A percentile compares a stretch with the other conserved stretches of the same genome.
Evolutionary conservation across 2,329 filamentous ascomycete genomes (phyloP).

Genomic region (Colletotrichum gigasporum): DNA sequence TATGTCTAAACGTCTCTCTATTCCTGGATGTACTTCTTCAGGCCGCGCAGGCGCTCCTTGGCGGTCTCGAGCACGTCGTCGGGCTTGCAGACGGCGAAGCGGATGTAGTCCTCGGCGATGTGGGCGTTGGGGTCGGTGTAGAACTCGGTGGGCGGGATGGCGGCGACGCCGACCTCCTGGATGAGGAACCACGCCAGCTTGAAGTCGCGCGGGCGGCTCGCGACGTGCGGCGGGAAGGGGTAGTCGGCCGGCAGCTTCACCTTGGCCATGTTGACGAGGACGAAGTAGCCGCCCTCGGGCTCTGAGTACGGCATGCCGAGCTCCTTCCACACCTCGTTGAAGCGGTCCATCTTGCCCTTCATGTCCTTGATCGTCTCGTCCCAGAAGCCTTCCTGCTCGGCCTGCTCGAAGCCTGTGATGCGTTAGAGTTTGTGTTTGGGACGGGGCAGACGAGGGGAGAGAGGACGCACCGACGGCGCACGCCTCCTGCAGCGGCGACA

Average conservation of each 20-base stretch:
- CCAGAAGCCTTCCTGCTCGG: conserved; percentile 89
- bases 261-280: conserved; percentile 91
- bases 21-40: conserved; percentile 74
- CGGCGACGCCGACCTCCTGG: conserved; percentile 93
- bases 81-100: conserved; percentile 96
- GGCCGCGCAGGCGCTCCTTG: conserved; percentile 76
- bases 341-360: conserved; percentile 86
- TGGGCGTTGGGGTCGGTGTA: conserved; percentile 87
- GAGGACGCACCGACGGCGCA: conserved; percentile 74
- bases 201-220: conserved; percentile 87
- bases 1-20: conserved; percentile 1
- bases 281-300: conserved; percentile 97
- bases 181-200: conserved; percentile 97
- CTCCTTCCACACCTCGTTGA: conserved; percentile 84
- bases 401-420: conserved; percentile 78
- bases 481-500: conserved; percentile 93
- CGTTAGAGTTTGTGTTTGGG: neutral
- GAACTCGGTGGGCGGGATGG: conserved; percentile 96
- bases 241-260: conserved; percentile 87
- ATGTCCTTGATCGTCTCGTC: conserved; percentile 83
- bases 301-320: conserved; percentile 84
- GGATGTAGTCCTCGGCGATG: conserved; percentile 90
- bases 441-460: no score
- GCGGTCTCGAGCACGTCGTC: conserved; percentile 84
- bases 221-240: conserved; percentile 89